Conservation (phyloP, 2,329 filamentous ascomycete species). For the Leptographium wingfieldii region DNA sequence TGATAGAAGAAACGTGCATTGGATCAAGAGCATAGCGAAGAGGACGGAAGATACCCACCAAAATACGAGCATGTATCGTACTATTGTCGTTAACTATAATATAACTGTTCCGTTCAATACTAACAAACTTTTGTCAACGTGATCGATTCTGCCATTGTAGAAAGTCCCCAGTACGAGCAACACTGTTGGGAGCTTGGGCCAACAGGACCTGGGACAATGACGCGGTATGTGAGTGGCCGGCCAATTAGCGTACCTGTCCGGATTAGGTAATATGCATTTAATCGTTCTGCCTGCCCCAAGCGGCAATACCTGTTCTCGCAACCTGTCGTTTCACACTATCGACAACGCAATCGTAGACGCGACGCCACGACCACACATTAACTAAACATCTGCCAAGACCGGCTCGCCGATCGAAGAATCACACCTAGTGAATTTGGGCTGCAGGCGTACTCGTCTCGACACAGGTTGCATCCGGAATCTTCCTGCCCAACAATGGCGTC, state of each 20-base stretch:
- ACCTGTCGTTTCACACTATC: not conserved
- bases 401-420: not conserved
- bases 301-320: not conserved
- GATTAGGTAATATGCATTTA: slow-evolving; percentile 17
- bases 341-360: not conserved
- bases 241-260: slow-evolving; percentile 1
- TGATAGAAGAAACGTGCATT: slow-evolving; percentile 2
- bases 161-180: too few species aligned
- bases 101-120: not conserved
- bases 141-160: not conserved
- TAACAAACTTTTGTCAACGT: not conserved
- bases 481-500: slow-evolving; percentile 29
- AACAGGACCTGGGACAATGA: slow-evolving; percentile 5
- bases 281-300: not conserved
- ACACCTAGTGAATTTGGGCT: not conserved
- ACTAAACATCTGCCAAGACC: not conserved
- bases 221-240: not conserved
- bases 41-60: slow-evolving; percentile 3
- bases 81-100: not conserved
- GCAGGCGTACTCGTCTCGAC: not conserved
- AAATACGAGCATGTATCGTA: not conserved
- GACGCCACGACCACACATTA: not conserved
- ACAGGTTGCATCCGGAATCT: not conserved
- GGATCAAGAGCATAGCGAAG: not conserved
- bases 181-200: slow-evolving; percentile 16